Conservation (phyloP, 179 eudicot species). For the Amaranthus tricolor region DNA sequence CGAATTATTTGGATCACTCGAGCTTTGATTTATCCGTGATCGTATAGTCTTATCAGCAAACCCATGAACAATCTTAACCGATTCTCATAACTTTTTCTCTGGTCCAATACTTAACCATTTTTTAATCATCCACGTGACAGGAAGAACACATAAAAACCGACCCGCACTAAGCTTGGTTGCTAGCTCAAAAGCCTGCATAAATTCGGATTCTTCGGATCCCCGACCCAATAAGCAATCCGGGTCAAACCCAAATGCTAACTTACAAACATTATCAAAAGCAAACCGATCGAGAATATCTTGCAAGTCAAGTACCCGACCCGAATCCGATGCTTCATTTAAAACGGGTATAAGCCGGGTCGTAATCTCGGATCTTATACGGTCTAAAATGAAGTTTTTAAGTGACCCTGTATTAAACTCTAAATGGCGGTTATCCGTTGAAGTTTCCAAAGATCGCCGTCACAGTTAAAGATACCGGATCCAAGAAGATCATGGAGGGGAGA, state of each 20-base stretch:
- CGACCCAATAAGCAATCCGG: slow-evolving; percentile 57
- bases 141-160: slow-evolving; percentile 57
- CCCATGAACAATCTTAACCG: slow-evolving; percentile 55
- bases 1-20: slow-evolving; percentile 10
- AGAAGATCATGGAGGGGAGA: slow-evolving; percentile 59
- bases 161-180: slow-evolving; percentile 55
- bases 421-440: slow-evolving; percentile 76
- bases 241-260: slow-evolving; percentile 71
- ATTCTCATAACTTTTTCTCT: slow-evolving; percentile 41
- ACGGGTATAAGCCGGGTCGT: slow-evolving; percentile 50
- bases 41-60: slow-evolving; percentile 63
- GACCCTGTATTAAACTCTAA: slow-evolving; percentile 71
- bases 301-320: slow-evolving; percentile 41
- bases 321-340: slow-evolving; percentile 27
- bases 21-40: slow-evolving; percentile 35
- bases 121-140: slow-evolving; percentile 38
- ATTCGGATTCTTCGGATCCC: slow-evolving; percentile 39
- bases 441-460: slow-evolving; percentile 63
- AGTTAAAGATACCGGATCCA: slow-evolving; percentile 75
- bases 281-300: slow-evolving; percentile 70
- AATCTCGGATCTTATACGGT: slow-evolving; percentile 38
- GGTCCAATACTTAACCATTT: slow-evolving; percentile 53
- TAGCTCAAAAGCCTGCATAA: slow-evolving; percentile 80
- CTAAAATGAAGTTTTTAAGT: slow-evolving; percentile 54
- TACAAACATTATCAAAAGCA: slow-evolving; percentile 73